phyloP scores from a whole-genome alignment of 2,329 filamentous ascomycete species.

The Aspergillus candidus region DNA sequence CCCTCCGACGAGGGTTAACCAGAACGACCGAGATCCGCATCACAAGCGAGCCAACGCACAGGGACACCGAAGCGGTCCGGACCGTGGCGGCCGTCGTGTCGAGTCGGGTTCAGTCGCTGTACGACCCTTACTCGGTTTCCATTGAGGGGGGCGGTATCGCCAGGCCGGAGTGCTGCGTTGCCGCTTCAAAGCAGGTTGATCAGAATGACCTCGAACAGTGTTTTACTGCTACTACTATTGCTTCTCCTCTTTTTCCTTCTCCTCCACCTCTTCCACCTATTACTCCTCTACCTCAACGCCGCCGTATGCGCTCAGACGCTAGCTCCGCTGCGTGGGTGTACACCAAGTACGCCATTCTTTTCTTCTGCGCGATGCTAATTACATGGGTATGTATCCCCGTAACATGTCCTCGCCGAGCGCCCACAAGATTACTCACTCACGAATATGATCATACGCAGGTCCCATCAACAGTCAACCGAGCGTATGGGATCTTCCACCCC shows the following conservation, averaged over 20 bases:
- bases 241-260: too few species aligned
- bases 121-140: constrained; percentile 28
- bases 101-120: constrained; percentile 4
- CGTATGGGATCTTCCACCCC: constrained; percentile 61
- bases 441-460: too few species aligned
- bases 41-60: constrained; percentile 44
- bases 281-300: constrained; percentile 6
- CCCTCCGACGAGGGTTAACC: constrained; percentile 36
- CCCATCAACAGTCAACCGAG: constrained; percentile 69
- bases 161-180: background rate
- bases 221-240: background rate
- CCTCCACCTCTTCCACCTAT: too few species aligned
- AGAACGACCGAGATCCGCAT: constrained; percentile 62
- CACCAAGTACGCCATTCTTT: constrained; percentile 35
- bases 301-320: constrained; percentile 20
- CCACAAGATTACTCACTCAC: background rate
- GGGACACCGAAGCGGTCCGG: too few species aligned
- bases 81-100: background rate
- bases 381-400: constrained; percentile 30
- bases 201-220: constrained; percentile 4
- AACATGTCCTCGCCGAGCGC: background rate
- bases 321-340: constrained; percentile 36
- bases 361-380: constrained; percentile 38
- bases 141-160: constrained; percentile 22
- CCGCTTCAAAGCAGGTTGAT: constrained; percentile 7